Evolutionary conservation across 2,329 filamentous ascomycete species (phyloP).

Genomic region (Ophiostoma pallidulum): DNA sequence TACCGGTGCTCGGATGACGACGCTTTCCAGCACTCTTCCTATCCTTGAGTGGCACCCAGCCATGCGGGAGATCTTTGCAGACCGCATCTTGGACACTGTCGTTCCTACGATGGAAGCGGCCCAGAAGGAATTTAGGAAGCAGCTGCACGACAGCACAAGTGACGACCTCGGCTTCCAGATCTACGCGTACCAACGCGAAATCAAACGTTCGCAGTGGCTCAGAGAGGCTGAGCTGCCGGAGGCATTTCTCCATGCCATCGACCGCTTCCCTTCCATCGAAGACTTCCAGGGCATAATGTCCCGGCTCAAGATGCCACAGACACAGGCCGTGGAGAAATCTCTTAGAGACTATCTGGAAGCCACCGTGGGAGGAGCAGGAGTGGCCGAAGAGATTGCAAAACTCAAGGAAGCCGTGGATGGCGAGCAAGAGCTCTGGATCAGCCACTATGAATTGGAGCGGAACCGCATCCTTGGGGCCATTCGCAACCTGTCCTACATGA

Average conservation of each 20-base stretch:
- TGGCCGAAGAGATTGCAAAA: not conserved
- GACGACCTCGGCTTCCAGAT: slow-evolving; percentile 16
- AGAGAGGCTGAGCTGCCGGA: slow-evolving; percentile 6
- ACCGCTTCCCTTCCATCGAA: slow-evolving; percentile 14
- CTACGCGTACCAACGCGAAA: slow-evolving; percentile 13
- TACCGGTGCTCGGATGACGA: slow-evolving; percentile 14
- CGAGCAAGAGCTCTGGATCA: slow-evolving; percentile 15
- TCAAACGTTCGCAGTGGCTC: slow-evolving; percentile 15
- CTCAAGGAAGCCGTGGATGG: slow-evolving; percentile 13
- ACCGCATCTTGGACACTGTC: slow-evolving; percentile 11
- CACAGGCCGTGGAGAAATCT: not conserved
- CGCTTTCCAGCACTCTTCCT: slow-evolving; percentile 13
- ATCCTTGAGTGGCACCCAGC: slow-evolving; percentile 4
- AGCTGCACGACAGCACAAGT: slow-evolving; percentile 9
- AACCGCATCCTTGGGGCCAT: slow-evolving; percentile 15
- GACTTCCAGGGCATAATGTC: slow-evolving; percentile 15
- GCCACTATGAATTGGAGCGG: slow-evolving; percentile 15
- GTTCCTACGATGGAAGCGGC: slow-evolving; percentile 12
- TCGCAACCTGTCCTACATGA: slow-evolving; percentile 9
- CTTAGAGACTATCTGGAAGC: slow-evolving; percentile 14
- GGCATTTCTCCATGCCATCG: slow-evolving; percentile 8
- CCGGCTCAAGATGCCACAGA: slow-evolving; percentile 8
- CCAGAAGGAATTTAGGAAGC: slow-evolving; percentile 12
- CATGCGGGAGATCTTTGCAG: slow-evolving; percentile 11
- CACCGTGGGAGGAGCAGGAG: slow-evolving; percentile 13